Conservation (phyloP, 1,139 yeast genomes). For the Diutina rugosa region DNA sequence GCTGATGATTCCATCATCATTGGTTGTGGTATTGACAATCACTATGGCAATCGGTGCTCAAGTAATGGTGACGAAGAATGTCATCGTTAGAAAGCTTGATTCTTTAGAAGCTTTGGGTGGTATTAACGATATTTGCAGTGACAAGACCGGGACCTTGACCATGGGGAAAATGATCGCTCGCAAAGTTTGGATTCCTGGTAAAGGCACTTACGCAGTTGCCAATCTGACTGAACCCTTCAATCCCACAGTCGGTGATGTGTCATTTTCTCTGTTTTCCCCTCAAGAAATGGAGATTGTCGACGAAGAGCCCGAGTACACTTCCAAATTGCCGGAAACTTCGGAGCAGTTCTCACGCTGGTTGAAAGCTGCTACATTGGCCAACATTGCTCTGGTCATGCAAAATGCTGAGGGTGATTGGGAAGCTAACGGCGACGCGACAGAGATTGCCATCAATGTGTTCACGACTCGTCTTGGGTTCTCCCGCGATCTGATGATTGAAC, state of each 20-base stretch:
- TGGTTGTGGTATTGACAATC: conserved; percentile 69
- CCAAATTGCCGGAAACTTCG: conserved; percentile 6
- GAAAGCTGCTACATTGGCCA: conserved; percentile 55
- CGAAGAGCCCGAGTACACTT: conserved; percentile 21
- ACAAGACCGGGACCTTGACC: conserved; percentile 73
- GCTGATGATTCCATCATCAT: conserved; percentile 75
- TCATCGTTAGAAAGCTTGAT: conserved; percentile 66
- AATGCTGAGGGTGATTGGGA: conserved; percentile 44
- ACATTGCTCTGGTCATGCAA: conserved; percentile 46
- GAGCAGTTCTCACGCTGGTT: conserved; percentile 26
- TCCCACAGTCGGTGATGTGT: conserved; percentile 53
- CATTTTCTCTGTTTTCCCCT: conserved; percentile 30
- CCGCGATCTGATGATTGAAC: conserved; percentile 26
- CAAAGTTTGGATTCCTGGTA: conserved; percentile 62
- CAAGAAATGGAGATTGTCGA: conserved; percentile 21
- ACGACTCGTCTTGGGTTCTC: conserved; percentile 40
- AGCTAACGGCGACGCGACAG: conserved; percentile 83
- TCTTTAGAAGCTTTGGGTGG: conserved; percentile 75
- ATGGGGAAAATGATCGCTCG: conserved; percentile 71
- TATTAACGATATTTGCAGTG: conserved; percentile 71
- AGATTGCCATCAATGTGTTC: conserved; percentile 70
- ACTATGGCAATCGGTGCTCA: conserved; percentile 84
- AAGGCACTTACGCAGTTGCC: conserved; percentile 51
- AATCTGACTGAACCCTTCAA: conserved; percentile 60
- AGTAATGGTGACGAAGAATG: conserved; percentile 60